These are phyloP conservation scores for Glarea lozoyensis DNA, from an alignment of 495 filamentous ascomycete genomes.

Conservation along the genomic window DNA sequence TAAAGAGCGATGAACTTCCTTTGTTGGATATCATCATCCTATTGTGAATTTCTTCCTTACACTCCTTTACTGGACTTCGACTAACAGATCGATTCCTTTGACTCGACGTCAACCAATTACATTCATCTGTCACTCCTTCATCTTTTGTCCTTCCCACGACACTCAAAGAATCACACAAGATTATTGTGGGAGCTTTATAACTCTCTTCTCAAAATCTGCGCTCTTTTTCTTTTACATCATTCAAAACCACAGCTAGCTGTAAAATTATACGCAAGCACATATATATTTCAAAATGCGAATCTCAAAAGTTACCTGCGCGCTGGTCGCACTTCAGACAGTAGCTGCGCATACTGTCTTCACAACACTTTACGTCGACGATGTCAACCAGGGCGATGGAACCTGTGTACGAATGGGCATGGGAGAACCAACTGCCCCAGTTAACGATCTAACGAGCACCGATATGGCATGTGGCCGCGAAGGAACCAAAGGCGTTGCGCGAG, in stretches of 20 bases:
- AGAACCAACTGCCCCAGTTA: slow-evolving; percentile 44
- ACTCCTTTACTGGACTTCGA: too few species aligned
- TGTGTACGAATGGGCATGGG: slow-evolving; percentile 57
- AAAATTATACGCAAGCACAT: neutral
- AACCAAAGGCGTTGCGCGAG: slow-evolving; percentile 43
- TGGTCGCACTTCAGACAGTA: slow-evolving; percentile 9
- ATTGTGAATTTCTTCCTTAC: too few species aligned
- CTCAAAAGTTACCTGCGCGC: neutral
- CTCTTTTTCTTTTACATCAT: neutral
- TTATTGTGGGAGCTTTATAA: too few species aligned
- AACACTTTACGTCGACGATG: slow-evolving; percentile 54
- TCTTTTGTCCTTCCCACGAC: too few species aligned
- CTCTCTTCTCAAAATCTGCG: neutral
- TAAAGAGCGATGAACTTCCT: too few species aligned
- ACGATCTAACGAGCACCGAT: slow-evolving; percentile 40
- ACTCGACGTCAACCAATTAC: too few species aligned
- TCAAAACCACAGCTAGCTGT: neutral
- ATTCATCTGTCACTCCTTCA: too few species aligned
- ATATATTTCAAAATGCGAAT: neutral
- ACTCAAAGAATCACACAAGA: too few species aligned
- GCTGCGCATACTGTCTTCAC: slow-evolving; percentile 59
- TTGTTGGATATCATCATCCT: too few species aligned
- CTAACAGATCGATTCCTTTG: too few species aligned
- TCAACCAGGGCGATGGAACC: slow-evolving; percentile 56
- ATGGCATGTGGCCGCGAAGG: slow-evolving; percentile 69